Evolutionary conservation across 805 yeast species (phyloP).

Genomic region (Clavispora phyllophila): DNA sequence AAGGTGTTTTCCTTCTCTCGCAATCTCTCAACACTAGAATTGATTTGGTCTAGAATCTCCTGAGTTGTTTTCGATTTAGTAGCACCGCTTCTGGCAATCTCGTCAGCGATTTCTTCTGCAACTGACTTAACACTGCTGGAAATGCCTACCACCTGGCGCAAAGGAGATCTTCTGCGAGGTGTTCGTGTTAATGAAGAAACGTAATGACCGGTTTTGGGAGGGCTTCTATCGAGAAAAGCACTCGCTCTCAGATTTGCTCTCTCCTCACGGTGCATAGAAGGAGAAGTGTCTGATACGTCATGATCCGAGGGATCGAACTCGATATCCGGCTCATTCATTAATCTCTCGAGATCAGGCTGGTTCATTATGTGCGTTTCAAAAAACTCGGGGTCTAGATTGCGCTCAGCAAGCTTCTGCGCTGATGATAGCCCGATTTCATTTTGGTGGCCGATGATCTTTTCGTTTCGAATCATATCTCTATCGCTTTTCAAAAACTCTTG

Average conservation of each 20-base stretch:
- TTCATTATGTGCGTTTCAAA: background rate
- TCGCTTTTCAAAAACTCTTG: background rate
- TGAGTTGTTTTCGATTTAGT: constrained; percentile 9
- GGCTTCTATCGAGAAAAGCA: background rate
- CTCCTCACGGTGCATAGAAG: constrained; percentile 1
- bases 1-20: constrained; percentile 7
- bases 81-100: constrained; percentile 11
- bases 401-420: background rate
- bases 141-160: constrained; percentile 7
- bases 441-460: constrained; percentile 20
- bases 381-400: background rate
- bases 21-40: constrained; percentile 18
- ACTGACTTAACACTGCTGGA: constrained; percentile 3
- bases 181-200: constrained; percentile 1
- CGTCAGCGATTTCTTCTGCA: constrained; percentile 7
- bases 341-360: background rate
- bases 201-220: background rate
- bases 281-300: constrained; percentile 5
- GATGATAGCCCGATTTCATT: constrained; percentile 6
- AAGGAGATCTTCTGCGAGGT: constrained; percentile 13
- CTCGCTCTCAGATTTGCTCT: background rate
- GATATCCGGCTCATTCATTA: constrained; percentile 8
- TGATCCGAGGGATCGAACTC: constrained; percentile 25
- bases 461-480: constrained; percentile 6
- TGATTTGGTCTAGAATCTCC: constrained; percentile 23